Evolutionary conservation across 2,329 filamentous ascomycete species (phyloP), one percentile per base, ranked within the genome.

Genomic region (Paraphoma chrysanthemicola): DNA sequence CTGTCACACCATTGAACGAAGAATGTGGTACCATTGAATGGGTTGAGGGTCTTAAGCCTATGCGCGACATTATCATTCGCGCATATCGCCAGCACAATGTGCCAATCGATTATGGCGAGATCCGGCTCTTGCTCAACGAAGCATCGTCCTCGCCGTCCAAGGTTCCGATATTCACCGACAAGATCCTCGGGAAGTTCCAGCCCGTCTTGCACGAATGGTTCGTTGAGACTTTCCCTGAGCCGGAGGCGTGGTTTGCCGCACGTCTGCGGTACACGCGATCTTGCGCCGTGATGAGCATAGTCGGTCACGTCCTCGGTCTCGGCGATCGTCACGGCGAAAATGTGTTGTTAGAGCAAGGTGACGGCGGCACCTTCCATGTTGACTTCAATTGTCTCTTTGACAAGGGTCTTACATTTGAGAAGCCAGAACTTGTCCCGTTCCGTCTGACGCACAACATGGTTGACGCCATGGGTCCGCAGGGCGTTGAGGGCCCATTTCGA

Each of bases 341-440:
- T 77, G 92, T 99, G 53, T 86, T 97, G 30, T 88, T 99, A 31
- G 93, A 98, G 76, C 92, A 98, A 79, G 90, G 91, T 54, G 96
- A 93, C 63, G 95, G 96, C 44, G 94, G 94, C 49, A 88, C 96
- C 2, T 91, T 99, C 77, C 95, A 99, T 77, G 96, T 99, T 44
- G 95, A 99, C 79, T 99, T 99, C 84, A 99, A 99, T 79, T 99
- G 96, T 77, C 87, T 99, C 4, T 99, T 99, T 75, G 96, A 99
- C 81, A 99, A 99, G 68, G 95, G 95, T 1, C 85, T 94, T 41
- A 97, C 93, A 0, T 98, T 99, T 73, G 90, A 93, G 60, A 96
- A 96, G 76, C 94, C 95, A 0, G 95, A 99, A 77, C 84, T 90
- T 30, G 95, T 99, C 1, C 96, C 95, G 1, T 99, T 99, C 83